Base-by-base conservation (phyloP, 768 basidiomycete genomes). In the Mycena olivaceomarginata region DNA sequence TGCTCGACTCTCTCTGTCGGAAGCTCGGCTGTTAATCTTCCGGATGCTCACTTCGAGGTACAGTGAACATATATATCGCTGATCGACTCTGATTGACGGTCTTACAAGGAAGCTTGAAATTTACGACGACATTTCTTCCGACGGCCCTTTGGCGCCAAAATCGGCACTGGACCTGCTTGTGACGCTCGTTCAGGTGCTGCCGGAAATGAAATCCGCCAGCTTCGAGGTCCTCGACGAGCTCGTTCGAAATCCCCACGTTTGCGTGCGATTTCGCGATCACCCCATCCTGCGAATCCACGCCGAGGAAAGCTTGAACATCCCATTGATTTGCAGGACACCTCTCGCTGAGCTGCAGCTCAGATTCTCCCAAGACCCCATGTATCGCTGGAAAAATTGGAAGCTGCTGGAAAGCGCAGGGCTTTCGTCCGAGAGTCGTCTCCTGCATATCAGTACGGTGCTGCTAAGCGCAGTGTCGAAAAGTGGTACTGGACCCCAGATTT, bases 311-410 rank as follows among this genome's bases (percentile, higher is more conserved):
- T 39, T 51, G 0, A 40, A 71, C 5, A 63, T 71, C 12, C 70
- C 70, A 4, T 10, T 4, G 12, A 22, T 71, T 15, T 71, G 60
- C 31, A 62, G 70, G 6, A 64, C 62, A 16, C 39, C 70, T 4
- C 62, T 71, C 2, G 10, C 70, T 6, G 31, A 63, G 39, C 70
- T 64, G 10, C 70, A 71, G 11, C 11, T 71, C 13, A 53, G 5
- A 9, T 53, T 41, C 37, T 63, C 39, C 0, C 25, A 0, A 5
- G 48, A 71, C 46, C 46, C 4, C 22, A 64, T 18, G 60, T 41
- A 63, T 53, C 18, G 70, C 8, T 71, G 70, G 70, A 64, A 71
- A 0, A 63, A 51, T 46, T 71, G 70, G 70, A 22, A 51, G 70
- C 37, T 5, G 18, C 20, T 63, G 8, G 41, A 37, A 37, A 11